These are phyloP conservation scores for Plasmodium fragile DNA, from an alignment of 169 alveolate species.

Conservation along the genomic window DNA sequence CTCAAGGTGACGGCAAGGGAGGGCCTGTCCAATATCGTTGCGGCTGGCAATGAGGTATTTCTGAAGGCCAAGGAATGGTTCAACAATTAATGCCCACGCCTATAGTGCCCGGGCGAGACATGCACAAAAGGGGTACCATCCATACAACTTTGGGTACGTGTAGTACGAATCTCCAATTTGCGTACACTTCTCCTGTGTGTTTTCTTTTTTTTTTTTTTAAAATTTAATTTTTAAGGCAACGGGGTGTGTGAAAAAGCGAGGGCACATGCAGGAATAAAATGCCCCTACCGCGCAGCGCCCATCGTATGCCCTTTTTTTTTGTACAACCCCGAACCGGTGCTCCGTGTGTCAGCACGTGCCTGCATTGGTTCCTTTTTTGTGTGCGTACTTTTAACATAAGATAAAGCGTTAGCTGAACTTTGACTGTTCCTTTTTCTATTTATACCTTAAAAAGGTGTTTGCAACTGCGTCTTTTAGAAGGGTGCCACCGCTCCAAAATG, in stretches of 20 bases:
- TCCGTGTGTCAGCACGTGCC: background rate
- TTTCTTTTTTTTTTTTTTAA: constrained; percentile 51
- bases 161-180: background rate
- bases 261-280: background rate
- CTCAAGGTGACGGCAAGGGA: constrained; percentile 78
- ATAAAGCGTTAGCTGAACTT: background rate
- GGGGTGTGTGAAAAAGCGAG: background rate
- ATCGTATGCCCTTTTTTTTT: background rate
- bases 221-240: constrained; percentile 21
- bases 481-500: background rate
- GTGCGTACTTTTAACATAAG: background rate
- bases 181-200: background rate
- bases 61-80: constrained; percentile 87
- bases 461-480: background rate
- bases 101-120: background rate
- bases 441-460: background rate
- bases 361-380: background rate
- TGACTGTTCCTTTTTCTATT: background rate
- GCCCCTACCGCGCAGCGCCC: background rate
- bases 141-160: background rate
- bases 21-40: constrained; percentile 81
- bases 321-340: background rate
- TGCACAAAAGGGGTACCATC: background rate
- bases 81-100: constrained; percentile 38
- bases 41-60: constrained; percentile 81